Base-by-base conservation (phyloP, 2,329 filamentous ascomycete species). In the Penicillium janthinellum region DNA sequence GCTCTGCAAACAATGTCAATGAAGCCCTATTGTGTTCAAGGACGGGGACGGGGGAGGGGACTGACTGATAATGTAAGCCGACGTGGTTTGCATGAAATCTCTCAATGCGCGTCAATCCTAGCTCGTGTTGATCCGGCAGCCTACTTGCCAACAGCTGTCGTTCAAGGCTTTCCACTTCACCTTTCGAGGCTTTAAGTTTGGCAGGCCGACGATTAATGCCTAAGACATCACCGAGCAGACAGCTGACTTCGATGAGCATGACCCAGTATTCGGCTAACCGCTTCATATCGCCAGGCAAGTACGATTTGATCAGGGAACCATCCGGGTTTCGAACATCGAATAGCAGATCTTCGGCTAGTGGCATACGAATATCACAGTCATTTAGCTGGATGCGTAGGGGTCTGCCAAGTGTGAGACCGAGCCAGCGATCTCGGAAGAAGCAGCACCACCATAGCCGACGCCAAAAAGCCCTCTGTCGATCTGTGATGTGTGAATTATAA, bases 371-470 rank as follows among this genome's bases (percentile, higher is more conserved):
- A 54, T 79, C 74, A 58, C 73, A 78, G 56, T 78, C 76, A 39
- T 75, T 68, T 4, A 71, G 66, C 58, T 76, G 65, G 45, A 78
- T 77, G 6, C 78, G 71, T 62, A 79, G 64, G 31, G 78, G 78
- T 42, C 78, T 71, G 1, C 78, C 77, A 58, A 77, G 63, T 0
- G 70, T 75, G 7, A 78, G 68, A 39, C 75, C 72, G 17, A 79
- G 63, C 77, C 77, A 79, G 4, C 75, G 70, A 64, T 80, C 78
- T 38, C 78, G 72, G 41, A 74, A 72, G 51, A 78, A 71, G 55
- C 73, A 77, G 39, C 69, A 74, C 76, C 76, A 78, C 77, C 77
- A 79, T 20, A 79, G 69, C 11, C 75, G 73, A 25, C 75, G 71
- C 75, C 76, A 77, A 10, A 78, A 59, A 31, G 54, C 58, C 44